phyloP scores from a whole-genome alignment of 495 filamentous ascomycete species.

The Lasiosphaeria ovina region DNA sequence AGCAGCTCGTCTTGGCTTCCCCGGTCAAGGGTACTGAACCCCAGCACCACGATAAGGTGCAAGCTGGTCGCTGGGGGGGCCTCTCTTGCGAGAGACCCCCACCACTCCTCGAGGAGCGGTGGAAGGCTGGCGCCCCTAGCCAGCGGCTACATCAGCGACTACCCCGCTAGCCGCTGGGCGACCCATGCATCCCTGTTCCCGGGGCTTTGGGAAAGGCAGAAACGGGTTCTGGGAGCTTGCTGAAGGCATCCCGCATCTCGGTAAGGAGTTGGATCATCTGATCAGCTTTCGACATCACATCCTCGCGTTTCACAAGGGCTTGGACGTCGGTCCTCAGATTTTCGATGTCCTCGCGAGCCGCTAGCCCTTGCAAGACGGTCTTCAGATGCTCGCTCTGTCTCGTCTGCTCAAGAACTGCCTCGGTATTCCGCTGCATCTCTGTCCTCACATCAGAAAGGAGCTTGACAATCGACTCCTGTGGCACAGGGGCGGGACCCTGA shows the following conservation, averaged over 20 bases:
- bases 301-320: background rate
- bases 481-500: background rate
- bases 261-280: background rate
- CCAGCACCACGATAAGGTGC: constrained; percentile 2
- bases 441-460: background rate
- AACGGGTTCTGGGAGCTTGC: constrained; percentile 1
- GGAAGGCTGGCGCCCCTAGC: constrained; percentile 1
- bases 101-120: background rate
- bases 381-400: background rate
- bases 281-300: background rate
- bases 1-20: constrained; percentile 8
- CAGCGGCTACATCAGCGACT: background rate
- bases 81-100: background rate
- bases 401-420: background rate
- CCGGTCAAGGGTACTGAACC: constrained; percentile 4
- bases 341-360: background rate
- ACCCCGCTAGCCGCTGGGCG: background rate
- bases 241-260: constrained; percentile 2
- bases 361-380: background rate
- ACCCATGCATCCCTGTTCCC: background rate
- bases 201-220: constrained; percentile 2
- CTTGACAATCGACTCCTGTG: background rate
- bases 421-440: background rate
- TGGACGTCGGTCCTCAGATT: too few species aligned
- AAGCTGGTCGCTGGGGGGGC: background rate